Base-by-base conservation (phyloP, 2,329 filamentous ascomycete species). In the Paecilomyces sp. region DNA sequence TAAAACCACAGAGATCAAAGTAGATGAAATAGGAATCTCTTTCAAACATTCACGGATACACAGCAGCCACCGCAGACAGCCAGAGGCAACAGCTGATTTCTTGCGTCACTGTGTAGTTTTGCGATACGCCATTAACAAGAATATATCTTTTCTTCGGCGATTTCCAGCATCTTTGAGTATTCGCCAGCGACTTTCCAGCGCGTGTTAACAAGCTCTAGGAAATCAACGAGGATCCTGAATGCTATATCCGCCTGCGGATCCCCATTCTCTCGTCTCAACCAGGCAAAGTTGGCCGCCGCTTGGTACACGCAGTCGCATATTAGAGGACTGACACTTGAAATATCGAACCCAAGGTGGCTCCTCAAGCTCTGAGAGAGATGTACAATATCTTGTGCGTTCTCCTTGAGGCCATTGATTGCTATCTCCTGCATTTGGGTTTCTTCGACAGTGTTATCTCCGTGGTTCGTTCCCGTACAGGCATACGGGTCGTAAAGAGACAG, bases 361-460 rank as follows among this genome's bases (percentile, higher is more conserved):
- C 61, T 54, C 2, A 67, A 55, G 9, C 61, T 47, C 22, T 61
- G 58, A 8, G 54, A 41, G 57, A 67, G 64, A 11, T 60, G 54
- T 11, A 66, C 52, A 18, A 65, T 59, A 36, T 67, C 65, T 3
- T 58, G 57, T 3, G 64, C 64, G 3, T 58, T 57, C n/a, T 55
- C 25, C 53, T 60, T 62, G 58, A 68, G 41, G 15, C 65, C 66
- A 13, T 58, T 63, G 50, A 74, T 72, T 6, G 67, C 61, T 28
- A 70, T 67, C 30, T 71, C 65, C 58, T 74, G 73, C 66, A 75
- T 71, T 47, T 70, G 63, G 1, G 72, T 69, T 60, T 74, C 70
- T 55, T 69, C 66, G 28, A 73, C 68, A 13, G 70, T 69, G 9
- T 62, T 64, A 13, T 66, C 62, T 30, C 66, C 67, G 6, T 63